phyloP scores from a whole-genome alignment of 2,329 filamentous ascomycete genomes.

The Trichoderma breve region DNA sequence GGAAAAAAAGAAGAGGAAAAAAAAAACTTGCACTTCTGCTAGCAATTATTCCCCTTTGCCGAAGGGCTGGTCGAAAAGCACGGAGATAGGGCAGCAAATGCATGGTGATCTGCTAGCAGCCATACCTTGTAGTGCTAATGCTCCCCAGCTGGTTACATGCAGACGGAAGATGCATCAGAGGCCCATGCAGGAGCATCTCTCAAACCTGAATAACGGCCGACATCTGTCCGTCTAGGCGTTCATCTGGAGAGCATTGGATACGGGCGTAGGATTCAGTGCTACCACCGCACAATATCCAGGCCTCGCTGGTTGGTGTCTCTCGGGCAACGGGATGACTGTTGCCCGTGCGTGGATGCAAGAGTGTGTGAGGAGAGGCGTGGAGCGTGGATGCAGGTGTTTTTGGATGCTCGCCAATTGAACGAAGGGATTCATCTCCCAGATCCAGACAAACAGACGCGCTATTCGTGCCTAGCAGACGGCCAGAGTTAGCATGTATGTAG shows the following conservation, averaged over 20 bases:
- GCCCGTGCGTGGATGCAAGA: conserved; percentile 4
- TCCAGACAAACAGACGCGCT: not conserved
- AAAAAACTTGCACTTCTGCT: not conserved
- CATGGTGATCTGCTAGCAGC: not conserved
- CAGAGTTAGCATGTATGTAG: not conserved
- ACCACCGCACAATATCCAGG: conserved; percentile 7
- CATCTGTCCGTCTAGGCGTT: conserved; percentile 14
- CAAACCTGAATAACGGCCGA: conserved; percentile 7
- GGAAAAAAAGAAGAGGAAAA: not conserved
- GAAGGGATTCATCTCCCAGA: not conserved
- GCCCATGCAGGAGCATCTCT: conserved; percentile 8
- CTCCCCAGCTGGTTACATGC: conserved; percentile 15
- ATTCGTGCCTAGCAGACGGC: not conserved
- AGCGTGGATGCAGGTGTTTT: not conserved
- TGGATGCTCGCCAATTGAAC: not conserved
- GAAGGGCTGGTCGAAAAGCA: conserved; percentile 3
- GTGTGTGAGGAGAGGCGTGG: not conserved
- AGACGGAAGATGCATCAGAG: conserved; percentile 13
- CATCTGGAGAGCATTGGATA: not conserved
- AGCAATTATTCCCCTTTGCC: not conserved
- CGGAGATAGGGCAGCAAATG: not conserved
- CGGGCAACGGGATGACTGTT: conserved; percentile 12
- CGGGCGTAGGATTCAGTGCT: conserved; percentile 18
- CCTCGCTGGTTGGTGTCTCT: conserved; percentile 14
- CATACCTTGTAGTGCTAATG: not conserved